Percentiles rank a stretch among this genome's conserved stretches.
Conservation (phyloP, 495 filamentous ascomycete species). For the Cenococcum geophilum region DNA sequence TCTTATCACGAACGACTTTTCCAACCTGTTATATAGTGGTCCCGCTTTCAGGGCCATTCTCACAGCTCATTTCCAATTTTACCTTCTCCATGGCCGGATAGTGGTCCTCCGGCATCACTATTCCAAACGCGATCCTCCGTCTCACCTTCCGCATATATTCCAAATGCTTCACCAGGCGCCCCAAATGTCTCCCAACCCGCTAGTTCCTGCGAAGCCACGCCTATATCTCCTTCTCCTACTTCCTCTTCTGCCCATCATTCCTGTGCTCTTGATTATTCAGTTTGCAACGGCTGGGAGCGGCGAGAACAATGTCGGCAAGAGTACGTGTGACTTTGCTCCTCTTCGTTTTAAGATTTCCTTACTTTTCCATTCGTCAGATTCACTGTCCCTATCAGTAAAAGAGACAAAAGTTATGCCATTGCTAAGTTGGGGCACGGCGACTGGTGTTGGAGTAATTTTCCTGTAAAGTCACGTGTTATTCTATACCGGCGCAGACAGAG, state of each 20-base stretch:
- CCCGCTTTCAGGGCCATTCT: too few relatives aligned
- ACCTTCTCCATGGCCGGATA: too few relatives aligned
- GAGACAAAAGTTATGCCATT: background rate
- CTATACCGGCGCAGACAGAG: background rate
- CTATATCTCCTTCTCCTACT: conserved; percentile 1
- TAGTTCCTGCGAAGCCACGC: background rate
- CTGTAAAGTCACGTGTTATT: background rate
- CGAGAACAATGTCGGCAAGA: background rate
- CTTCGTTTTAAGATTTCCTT: too few relatives aligned
- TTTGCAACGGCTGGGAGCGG: background rate
- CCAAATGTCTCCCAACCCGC: background rate
- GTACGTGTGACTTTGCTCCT: background rate
- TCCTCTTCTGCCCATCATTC: conserved; percentile 3
- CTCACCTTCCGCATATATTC: too few relatives aligned
- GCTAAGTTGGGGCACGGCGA: background rate
- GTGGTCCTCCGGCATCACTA: too few relatives aligned
- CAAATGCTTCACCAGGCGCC: too few relatives aligned
- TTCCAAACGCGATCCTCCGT: too few relatives aligned
- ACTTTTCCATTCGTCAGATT: background rate
- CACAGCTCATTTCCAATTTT: too few relatives aligned
- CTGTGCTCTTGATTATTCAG: conserved; percentile 1
- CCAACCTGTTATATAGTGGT: too few relatives aligned
- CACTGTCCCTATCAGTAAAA: background rate
- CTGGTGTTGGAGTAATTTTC: background rate
- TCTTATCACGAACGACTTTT: too few relatives aligned